These are phyloP conservation scores for Pseudoscleropodium purum DNA, from an alignment of 225 moss, liverwort and hornwort species.

Conservation along the genomic window DNA sequence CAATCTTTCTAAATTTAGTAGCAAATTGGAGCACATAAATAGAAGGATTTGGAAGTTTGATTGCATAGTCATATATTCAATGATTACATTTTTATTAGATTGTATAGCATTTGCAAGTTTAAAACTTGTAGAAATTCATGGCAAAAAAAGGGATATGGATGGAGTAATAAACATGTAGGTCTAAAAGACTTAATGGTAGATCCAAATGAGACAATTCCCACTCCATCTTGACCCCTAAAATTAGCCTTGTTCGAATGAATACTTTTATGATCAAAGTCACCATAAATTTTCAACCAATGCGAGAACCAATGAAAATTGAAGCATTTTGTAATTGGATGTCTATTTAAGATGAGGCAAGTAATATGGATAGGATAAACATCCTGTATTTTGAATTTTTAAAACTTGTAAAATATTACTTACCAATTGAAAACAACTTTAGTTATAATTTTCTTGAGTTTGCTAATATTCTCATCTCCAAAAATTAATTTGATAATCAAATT, in stretches of 20 bases:
- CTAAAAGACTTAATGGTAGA: background rate
- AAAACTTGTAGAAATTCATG: fast-evolving
- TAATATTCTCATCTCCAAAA: background rate
- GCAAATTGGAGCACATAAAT: background rate
- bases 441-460: background rate
- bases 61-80: background rate
- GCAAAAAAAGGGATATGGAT: background rate
- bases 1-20: background rate
- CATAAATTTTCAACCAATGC: background rate
- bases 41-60: background rate
- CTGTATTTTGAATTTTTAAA: background rate
- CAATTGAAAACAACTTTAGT: fast-evolving
- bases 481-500: background rate
- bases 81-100: background rate
- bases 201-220: background rate
- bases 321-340: background rate
- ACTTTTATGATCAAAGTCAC: background rate
- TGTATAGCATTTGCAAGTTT: background rate
- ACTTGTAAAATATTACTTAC: background rate
- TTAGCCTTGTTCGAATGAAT: background rate
- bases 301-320: too few species aligned
- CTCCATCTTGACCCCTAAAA: background rate
- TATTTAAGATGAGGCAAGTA: background rate
- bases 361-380: background rate
- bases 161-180: background rate